Conservation (phyloP, 768 basidiomycete species). For the Cystofilobasidium bisporidii region DNA sequence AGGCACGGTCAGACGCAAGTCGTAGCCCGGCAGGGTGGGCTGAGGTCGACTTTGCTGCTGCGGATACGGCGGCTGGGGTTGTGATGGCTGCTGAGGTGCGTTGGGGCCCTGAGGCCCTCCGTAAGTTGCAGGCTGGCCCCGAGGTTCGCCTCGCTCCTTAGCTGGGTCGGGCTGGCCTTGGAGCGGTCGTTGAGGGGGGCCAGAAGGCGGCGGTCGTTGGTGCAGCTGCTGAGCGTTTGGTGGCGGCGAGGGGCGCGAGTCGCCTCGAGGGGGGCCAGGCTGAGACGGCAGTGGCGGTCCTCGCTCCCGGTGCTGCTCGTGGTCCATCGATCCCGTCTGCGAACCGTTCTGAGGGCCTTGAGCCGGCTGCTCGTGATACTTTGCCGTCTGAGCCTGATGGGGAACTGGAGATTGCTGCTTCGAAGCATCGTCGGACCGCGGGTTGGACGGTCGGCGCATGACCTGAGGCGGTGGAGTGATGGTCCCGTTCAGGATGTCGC, state of each 20-base stretch:
- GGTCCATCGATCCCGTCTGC: constrained; percentile 86
- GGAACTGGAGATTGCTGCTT: constrained; percentile 41
- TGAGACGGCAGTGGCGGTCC: neutral
- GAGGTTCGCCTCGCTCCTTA: too few relatives aligned
- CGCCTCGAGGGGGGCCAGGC: constrained; percentile 10
- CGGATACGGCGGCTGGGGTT: constrained; percentile 19
- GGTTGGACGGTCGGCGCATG: neutral
- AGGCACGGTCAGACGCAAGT: constrained; percentile 22
- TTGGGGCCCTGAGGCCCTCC: constrained; percentile 6
- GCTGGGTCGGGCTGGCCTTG: too few relatives aligned
- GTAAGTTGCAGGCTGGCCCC: too few relatives aligned
- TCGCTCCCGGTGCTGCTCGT: constrained; percentile 46
- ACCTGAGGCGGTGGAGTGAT: constrained; percentile 24
- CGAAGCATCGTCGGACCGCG: constrained; percentile 54
- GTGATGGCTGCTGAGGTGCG: constrained; percentile 19
- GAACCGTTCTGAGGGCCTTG: constrained; percentile 85
- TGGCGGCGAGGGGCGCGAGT: constrained; percentile 4
- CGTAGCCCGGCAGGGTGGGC: constrained; percentile 23
- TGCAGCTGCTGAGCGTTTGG: constrained; percentile 8
- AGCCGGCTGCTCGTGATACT: constrained; percentile 67
- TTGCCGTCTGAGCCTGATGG: too few relatives aligned
- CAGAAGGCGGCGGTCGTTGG: too few relatives aligned
- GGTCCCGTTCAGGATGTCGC: constrained; percentile 31
- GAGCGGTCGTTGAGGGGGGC: too few relatives aligned
- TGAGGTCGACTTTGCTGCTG: constrained; percentile 18